Base-by-base conservation (phyloP, 352 stramenopile genomes). In the Phytophthora fragariaefolia region DNA sequence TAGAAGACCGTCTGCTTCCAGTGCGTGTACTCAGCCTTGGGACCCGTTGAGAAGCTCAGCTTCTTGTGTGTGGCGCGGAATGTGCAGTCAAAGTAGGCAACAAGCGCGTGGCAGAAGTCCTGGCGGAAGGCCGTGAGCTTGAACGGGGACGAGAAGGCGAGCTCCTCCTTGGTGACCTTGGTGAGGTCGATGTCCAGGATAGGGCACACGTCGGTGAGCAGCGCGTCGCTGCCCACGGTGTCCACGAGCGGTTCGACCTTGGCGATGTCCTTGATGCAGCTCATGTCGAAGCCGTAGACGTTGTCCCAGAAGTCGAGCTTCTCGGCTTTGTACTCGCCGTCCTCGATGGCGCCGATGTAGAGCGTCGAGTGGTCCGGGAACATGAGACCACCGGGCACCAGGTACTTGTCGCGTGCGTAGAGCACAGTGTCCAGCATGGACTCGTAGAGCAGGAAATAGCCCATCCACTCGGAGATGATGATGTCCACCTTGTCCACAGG, bases 1-100 rank as follows among this genome's bases (percentile, higher is more conserved):
- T 99, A 99, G 66, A 99, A 98, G 17, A 99, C 91, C 13, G 96
- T 98, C 77, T 99, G 98, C 77, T 99, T 99, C 98, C 98, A 99
- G 83, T 99, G 98, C 45, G 98, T 99, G 79, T 99, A 99, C 62
- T 97, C 87, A 40, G 86, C 89, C 57, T 92, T 87, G 3, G 90
- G 86, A n/a, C 87, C 92, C 5, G 97, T 99, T 4, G 92, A 98
- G 79, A 99, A 99, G 30, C 79, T 85, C 30, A 99, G 86, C 42
- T 97, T 96, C 77, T 98, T 98, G 75, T 99, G 95, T 38, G 96
- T 92, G 32, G 76, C 79, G 27, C 92, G 97, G 82, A 99, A 99
- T 18, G 89, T 96, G 77, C 97, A 99, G 82, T 99, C 97, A 77
- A 99, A 99, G 76, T 99, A 99, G 0, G 94, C 91, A 13, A 99